These are phyloP conservation scores for Rhizophagus clarus DNA, from an alignment of 192 early-diverging fungal species.

Conservation along the genomic window DNA sequence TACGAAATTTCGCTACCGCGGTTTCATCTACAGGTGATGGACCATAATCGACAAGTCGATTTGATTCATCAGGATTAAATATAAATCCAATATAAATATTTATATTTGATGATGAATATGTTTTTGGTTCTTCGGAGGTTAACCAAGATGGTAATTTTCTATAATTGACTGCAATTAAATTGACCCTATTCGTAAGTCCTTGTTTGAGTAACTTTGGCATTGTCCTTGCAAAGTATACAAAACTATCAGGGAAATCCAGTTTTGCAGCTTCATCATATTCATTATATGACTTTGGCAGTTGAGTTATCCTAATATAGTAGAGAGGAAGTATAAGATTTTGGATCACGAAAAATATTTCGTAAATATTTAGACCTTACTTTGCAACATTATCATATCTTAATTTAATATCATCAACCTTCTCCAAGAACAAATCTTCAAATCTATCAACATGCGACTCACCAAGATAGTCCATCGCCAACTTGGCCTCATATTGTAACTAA, in stretches of 20 bases:
- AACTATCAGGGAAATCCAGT: constrained; percentile 49
- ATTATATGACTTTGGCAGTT: constrained; percentile 19
- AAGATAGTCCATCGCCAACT: constrained; percentile 61
- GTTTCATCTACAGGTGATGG: constrained; percentile 77
- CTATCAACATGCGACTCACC: constrained; percentile 66
- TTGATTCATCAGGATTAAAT: constrained; percentile 64
- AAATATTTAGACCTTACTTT: constrained; percentile 40
- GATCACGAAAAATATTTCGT: neutral
- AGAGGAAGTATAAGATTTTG: neutral
- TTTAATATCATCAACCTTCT: constrained; percentile 62
- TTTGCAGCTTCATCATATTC: constrained; percentile 36
- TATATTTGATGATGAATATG: constrained; percentile 38
- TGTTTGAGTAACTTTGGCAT: constrained; percentile 49
- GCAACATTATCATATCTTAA: constrained; percentile 74
- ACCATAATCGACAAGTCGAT: constrained; percentile 83
- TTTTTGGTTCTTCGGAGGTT: constrained; percentile 31
- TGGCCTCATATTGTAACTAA: constrained; percentile 75
- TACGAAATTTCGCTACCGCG: constrained; percentile 66
- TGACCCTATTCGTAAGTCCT: constrained; percentile 53
- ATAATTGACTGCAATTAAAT: constrained; percentile 47
- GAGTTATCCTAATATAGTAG: constrained; percentile 10
- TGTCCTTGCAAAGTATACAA: constrained; percentile 49
- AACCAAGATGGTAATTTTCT: constrained; percentile 46
- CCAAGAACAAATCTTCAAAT: constrained; percentile 81
- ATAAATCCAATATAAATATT: constrained; percentile 71